Evolutionary conservation across 139 green algal genomes (phyloP).

Genomic region (Chlamydomonas sphaeroides): DNA sequence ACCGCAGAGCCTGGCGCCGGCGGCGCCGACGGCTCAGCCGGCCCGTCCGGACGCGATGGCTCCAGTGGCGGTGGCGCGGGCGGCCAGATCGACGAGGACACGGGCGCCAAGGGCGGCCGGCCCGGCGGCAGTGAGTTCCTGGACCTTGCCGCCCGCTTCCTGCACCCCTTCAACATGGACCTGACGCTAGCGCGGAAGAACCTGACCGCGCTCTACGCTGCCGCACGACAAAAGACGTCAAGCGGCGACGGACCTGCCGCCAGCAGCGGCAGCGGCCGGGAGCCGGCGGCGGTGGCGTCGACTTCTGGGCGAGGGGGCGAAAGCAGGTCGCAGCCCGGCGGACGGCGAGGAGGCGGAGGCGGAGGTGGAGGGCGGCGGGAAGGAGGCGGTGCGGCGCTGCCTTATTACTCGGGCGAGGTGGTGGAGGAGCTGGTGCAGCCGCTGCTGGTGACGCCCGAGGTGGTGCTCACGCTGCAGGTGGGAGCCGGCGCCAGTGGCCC

Average conservation of each 20-base stretch:
- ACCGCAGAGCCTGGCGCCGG: too few species aligned
- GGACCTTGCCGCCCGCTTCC: conserved; percentile 34
- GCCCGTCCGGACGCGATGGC: too few species aligned
- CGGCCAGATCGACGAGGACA: too few species aligned
- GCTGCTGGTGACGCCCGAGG: conserved; percentile 48
- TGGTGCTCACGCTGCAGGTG: conserved; percentile 55
- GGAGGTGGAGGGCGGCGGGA: too few species aligned
- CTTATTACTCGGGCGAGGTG: conserved; percentile 1
- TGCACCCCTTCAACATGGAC: conserved; percentile 51
- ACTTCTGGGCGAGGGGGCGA: background rate
- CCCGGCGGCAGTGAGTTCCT: conserved; percentile 29
- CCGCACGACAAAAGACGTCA: background rate
- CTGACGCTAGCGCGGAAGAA: conserved; percentile 21
- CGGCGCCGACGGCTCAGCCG: too few species aligned
- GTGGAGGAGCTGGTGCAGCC: conserved; percentile 51
- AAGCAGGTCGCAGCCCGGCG: too few species aligned
- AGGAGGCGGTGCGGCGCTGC: background rate
- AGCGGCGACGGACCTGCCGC: too few species aligned
- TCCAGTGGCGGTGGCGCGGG: too few species aligned
- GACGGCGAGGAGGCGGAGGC: too few species aligned
- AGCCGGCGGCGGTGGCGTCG: background rate
- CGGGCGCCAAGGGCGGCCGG: background rate
- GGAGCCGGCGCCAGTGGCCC: too few species aligned
- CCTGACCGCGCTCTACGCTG: background rate
- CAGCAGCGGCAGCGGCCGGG: background rate